These are phyloP conservation scores for Baeospora myosura DNA, from an alignment of 1,284 basidiomycete species.

Conservation along the genomic window DNA sequence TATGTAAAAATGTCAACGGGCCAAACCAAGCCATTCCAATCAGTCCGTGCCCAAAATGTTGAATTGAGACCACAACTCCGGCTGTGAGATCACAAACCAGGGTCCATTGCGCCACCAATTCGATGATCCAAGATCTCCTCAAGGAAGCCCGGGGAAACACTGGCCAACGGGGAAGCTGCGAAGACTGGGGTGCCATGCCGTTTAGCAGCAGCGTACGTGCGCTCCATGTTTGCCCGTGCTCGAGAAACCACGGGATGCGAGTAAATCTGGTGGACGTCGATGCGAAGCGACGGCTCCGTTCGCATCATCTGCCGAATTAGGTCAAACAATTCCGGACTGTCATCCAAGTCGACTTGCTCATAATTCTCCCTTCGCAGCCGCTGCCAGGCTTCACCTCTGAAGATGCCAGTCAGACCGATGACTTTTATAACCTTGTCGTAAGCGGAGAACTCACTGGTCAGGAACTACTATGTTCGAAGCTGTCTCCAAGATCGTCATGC, in stretches of 20 bases:
- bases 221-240: slow-evolving; percentile 60
- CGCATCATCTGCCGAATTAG: slow-evolving; percentile 79
- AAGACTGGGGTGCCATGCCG: slow-evolving; percentile 41
- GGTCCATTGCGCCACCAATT: slow-evolving; percentile 35
- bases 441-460: slow-evolving; percentile 69
- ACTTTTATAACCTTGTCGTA: too few species aligned
- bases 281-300: slow-evolving; percentile 55
- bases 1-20: slow-evolving; percentile 2
- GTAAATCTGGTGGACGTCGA: slow-evolving; percentile 55
- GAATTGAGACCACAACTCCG: slow-evolving; percentile 3
- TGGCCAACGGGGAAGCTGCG: slow-evolving; percentile 58
- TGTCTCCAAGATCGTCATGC: slow-evolving; percentile 92
- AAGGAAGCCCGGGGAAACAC: slow-evolving; percentile 52
- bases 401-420: slow-evolving; percentile 21
- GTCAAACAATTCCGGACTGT: slow-evolving; percentile 64
- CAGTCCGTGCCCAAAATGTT: neutral
- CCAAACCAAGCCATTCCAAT: neutral
- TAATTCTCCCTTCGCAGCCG: slow-evolving; percentile 90
- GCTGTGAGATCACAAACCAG: slow-evolving; percentile 15
- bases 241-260: slow-evolving; percentile 64
- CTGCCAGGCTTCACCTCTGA: slow-evolving; percentile 88
- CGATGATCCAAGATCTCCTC: slow-evolving; percentile 46
- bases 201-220: slow-evolving; percentile 32
- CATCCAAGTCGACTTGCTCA: slow-evolving; percentile 77
- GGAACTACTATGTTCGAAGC: slow-evolving; percentile 95